Conservation (phyloP, 2,329 filamentous ascomycete species). For the Teratosphaeriaceae sp. region DNA sequence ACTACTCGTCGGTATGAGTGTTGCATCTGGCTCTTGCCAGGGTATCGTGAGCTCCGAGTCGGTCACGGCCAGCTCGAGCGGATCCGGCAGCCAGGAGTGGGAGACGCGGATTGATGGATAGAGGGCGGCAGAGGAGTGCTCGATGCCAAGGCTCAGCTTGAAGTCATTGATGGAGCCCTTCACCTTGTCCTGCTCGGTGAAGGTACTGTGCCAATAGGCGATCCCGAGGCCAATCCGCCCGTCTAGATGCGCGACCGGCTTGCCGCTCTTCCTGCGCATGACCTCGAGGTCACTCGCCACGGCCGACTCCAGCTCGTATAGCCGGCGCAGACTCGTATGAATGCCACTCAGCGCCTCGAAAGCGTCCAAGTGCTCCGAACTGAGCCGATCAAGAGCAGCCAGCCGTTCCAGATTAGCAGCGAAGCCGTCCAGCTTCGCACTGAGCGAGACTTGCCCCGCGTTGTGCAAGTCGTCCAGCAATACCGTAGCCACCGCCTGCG, state of each 20-base stretch:
- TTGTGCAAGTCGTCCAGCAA: slow-evolving; percentile 59
- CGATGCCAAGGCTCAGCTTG: slow-evolving; percentile 62
- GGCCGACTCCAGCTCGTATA: slow-evolving; percentile 66
- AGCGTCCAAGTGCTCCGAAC: slow-evolving; percentile 63
- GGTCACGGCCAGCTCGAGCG: slow-evolving; percentile 62
- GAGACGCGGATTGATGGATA: slow-evolving; percentile 63
- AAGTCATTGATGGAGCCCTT: too few species aligned
- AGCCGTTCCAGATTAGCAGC: slow-evolving; percentile 64
- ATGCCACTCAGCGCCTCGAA: slow-evolving; percentile 71
- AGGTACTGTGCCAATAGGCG: slow-evolving; percentile 58
- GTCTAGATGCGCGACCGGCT: slow-evolving; percentile 63
- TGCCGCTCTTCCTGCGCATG: slow-evolving; percentile 64
- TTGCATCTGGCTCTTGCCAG: slow-evolving; percentile 67
- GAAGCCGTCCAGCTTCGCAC: slow-evolving; percentile 64
- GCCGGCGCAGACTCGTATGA: slow-evolving; percentile 59
- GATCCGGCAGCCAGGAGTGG: slow-evolving; percentile 64
- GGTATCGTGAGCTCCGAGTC: slow-evolving; percentile 40
- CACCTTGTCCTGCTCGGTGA: slow-evolving; percentile 9
- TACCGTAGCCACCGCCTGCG: slow-evolving; percentile 57
- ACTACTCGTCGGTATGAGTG: slow-evolving; percentile 39
- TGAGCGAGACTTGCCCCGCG: slow-evolving; percentile 53
- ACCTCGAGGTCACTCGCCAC: slow-evolving; percentile 45
- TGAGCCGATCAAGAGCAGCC: slow-evolving; percentile 64
- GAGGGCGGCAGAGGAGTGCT: slow-evolving; percentile 38
- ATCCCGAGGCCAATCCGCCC: slow-evolving; percentile 62